A percentile compares a stretch with the other conserved stretches of the same genome.
Conservation (phyloP, 805 yeast genomes). For the Metschnikowia borealis region DNA sequence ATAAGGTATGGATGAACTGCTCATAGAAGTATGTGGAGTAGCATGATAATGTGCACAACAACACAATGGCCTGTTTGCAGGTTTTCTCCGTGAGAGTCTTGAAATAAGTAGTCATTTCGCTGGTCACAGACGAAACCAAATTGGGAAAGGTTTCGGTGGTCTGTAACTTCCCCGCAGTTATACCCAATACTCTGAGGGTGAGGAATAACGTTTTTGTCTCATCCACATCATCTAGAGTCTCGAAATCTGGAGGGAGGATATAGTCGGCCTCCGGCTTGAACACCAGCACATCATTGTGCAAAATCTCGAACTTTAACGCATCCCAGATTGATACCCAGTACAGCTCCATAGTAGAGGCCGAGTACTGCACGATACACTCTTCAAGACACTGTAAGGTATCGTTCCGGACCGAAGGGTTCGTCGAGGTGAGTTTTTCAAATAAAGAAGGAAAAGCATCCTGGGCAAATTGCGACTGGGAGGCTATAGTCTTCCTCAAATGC, state of each 20-base stretch:
- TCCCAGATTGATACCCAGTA: constrained; percentile 82
- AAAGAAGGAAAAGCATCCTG: constrained; percentile 73
- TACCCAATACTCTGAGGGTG: constrained; percentile 31
- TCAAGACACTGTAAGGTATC: constrained; percentile 68
- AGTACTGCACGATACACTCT: constrained; percentile 52
- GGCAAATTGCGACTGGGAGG: constrained; percentile 60
- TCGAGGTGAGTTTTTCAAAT: constrained; percentile 73
- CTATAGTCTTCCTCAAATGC: constrained; percentile 57
- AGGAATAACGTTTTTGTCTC: constrained; percentile 34
- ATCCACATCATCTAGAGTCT: constrained; percentile 29
- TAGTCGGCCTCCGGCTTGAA: constrained; percentile 24
- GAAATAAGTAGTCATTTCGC: constrained; percentile 53
- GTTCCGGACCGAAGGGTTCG: constrained; percentile 65
- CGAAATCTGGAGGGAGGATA: constrained; percentile 26
- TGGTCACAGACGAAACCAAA: constrained; percentile 22
- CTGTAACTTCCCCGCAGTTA: constrained; percentile 34
- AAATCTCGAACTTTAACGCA: constrained; percentile 81
- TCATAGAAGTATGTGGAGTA: constrained; percentile 47
- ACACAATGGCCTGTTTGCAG: constrained; percentile 56
- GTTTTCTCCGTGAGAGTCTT: constrained; percentile 48
- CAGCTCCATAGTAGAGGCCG: constrained; percentile 43
- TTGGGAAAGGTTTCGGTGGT: constrained; percentile 26
- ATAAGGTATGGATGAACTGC: constrained; percentile 34
- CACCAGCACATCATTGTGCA: constrained; percentile 59
- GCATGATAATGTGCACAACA: constrained; percentile 54